A percentile compares a stretch with the other conserved stretches of the same genome.
phyloP scores from a whole-genome alignment of 192 early-diverging fungal species.

The Coemansia sp. region DNA sequence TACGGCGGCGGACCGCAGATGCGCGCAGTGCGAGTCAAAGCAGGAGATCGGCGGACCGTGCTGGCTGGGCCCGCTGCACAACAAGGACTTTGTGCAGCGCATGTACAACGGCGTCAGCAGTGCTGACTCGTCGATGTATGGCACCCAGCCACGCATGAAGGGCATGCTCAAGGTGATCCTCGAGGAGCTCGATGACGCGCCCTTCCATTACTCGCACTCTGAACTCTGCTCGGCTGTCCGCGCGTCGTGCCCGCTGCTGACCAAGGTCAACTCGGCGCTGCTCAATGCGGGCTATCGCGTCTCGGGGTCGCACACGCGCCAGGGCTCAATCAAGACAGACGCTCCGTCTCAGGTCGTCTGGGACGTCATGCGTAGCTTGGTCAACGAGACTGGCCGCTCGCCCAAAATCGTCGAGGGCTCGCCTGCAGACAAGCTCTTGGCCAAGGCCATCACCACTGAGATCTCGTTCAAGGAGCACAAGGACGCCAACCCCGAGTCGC shows the following conservation, averaged over 20 bases:
- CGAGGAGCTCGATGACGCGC: slow-evolving; percentile 72
- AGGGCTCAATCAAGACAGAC: slow-evolving; percentile 89
- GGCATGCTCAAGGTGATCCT: slow-evolving; percentile 94
- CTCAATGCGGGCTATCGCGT: slow-evolving; percentile 91
- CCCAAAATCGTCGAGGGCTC: slow-evolving; percentile 69
- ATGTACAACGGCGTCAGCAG: slow-evolving; percentile 78
- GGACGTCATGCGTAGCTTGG: slow-evolving; percentile 88
- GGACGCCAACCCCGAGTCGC: slow-evolving; percentile 73
- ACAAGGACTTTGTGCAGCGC: slow-evolving; percentile 77
- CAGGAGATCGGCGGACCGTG: slow-evolving; percentile 90
- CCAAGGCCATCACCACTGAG: slow-evolving; percentile 40
- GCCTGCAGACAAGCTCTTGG: slow-evolving; percentile 70
- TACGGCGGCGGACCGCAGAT: slow-evolving; percentile 63
- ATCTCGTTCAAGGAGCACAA: slow-evolving; percentile 79
- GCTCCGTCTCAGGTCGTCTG: slow-evolving; percentile 86
- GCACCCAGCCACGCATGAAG: slow-evolving; percentile 84
- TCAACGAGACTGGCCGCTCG: slow-evolving; percentile 66
- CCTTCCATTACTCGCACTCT: slow-evolving; percentile 82
- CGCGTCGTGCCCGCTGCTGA: slow-evolving; percentile 71
- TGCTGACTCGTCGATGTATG: slow-evolving; percentile 62
- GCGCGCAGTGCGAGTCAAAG: slow-evolving; percentile 75
- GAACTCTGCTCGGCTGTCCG: slow-evolving; percentile 73
- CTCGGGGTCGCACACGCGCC: slow-evolving; percentile 81
- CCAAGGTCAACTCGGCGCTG: slow-evolving; percentile 81
- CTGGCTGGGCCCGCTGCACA: slow-evolving; percentile 85